Evolutionary conservation across 805 yeast species (phyloP).

Genomic region (Yarrowia osloensis): DNA sequence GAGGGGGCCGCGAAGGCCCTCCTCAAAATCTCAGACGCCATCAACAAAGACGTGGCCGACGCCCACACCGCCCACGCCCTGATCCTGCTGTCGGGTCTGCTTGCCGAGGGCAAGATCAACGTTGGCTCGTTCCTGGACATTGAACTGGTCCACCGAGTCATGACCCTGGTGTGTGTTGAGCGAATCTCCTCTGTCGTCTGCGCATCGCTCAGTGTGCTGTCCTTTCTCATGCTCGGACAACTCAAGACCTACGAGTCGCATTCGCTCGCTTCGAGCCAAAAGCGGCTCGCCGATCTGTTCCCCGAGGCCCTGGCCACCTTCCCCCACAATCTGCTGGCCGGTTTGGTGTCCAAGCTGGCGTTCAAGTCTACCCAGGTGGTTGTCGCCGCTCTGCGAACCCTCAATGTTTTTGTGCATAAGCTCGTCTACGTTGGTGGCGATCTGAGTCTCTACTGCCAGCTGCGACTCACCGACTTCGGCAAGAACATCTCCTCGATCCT

Average conservation of each 20-base stretch:
- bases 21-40: slow-evolving; percentile 26
- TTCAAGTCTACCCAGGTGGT: slow-evolving; percentile 28
- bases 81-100: slow-evolving; percentile 16
- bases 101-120: slow-evolving; percentile 25
- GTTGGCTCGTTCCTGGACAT: slow-evolving; percentile 27
- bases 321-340: slow-evolving; percentile 13
- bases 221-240: slow-evolving; percentile 26
- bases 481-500: slow-evolving; percentile 34
- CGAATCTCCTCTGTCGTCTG: slow-evolving; percentile 26
- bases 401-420: slow-evolving; percentile 17
- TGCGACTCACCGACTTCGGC: slow-evolving; percentile 36
- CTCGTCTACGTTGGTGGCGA: slow-evolving; percentile 20
- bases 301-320: slow-evolving; percentile 28
- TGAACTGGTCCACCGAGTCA: slow-evolving; percentile 28
- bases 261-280: slow-evolving; percentile 25
- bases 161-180: slow-evolving; percentile 26
- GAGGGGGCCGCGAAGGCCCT: slow-evolving; percentile 30
- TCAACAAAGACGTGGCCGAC: slow-evolving; percentile 25
- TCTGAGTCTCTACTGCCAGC: slow-evolving; percentile 33
- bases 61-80: slow-evolving; percentile 29
- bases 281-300: slow-evolving; percentile 21
- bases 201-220: slow-evolving; percentile 21
- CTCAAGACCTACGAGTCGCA: slow-evolving; percentile 19
- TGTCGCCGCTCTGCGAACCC: slow-evolving; percentile 11
- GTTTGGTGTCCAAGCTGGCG: slow-evolving; percentile 26